phyloP scores from a whole-genome alignment of 1,139 yeast species.

The Diutina siamensis region DNA sequence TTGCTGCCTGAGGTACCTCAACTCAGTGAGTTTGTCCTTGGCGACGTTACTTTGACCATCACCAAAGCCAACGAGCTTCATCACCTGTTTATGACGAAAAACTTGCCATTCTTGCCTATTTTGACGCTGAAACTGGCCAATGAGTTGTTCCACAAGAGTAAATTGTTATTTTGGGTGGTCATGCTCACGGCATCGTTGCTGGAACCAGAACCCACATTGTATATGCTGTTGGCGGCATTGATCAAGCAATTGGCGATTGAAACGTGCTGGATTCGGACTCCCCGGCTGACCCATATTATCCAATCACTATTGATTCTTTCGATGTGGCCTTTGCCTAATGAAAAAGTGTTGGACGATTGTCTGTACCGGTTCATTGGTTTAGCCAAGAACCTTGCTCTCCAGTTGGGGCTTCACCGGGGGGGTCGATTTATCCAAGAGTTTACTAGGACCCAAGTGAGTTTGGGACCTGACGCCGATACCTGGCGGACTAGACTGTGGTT shows the following conservation, averaged over 20 bases:
- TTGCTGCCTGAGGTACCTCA: background rate
- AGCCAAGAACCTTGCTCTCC: conserved; percentile 77
- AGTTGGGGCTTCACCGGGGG: conserved; percentile 88
- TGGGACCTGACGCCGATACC: conserved; percentile 79
- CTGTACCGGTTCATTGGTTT: conserved; percentile 81
- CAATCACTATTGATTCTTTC: conserved; percentile 77
- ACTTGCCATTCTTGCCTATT: conserved; percentile 72
- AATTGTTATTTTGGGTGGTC: conserved; percentile 82
- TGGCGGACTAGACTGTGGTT: conserved; percentile 95
- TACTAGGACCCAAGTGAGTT: conserved; percentile 76
- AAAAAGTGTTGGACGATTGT: conserved; percentile 85
- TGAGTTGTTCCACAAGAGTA: conserved; percentile 74
- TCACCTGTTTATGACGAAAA: conserved; percentile 49
- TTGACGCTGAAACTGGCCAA: conserved; percentile 60
- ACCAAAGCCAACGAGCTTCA: conserved; percentile 66
- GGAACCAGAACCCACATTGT: conserved; percentile 78
- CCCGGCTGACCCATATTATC: conserved; percentile 86
- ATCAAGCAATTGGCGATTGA: conserved; percentile 85
- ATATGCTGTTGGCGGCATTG: conserved; percentile 62
- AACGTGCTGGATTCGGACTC: conserved; percentile 89
- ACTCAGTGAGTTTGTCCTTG: conserved; percentile 51
- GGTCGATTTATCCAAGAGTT: conserved; percentile 80
- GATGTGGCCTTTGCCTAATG: conserved; percentile 90
- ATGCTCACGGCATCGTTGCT: conserved; percentile 77
- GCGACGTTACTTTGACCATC: conserved; percentile 57